Evolutionary conservation across 163 green algal genomes (phyloP).

Genomic region (Chloroidium sp.): DNA sequence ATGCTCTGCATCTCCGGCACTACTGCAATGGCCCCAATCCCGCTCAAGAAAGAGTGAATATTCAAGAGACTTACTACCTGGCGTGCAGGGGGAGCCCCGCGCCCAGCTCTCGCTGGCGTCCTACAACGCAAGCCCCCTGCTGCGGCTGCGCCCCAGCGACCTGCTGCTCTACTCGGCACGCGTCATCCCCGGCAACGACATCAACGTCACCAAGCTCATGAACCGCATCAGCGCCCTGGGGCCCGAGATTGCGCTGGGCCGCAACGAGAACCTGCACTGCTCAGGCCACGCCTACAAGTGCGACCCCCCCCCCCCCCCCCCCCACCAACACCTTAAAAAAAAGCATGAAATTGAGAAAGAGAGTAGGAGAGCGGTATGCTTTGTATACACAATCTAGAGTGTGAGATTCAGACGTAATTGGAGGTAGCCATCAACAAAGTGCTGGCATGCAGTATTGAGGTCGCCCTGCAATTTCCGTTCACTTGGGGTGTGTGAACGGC

Average conservation of each 20-base stretch:
- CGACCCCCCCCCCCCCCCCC: neutral
- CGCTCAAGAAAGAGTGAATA: neutral
- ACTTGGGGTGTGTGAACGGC: no score
- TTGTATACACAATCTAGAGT: no score
- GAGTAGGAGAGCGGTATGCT: no score
- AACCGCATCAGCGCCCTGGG: conserved; percentile 79
- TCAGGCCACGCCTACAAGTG: conserved; percentile 69
- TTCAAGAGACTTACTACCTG: neutral
- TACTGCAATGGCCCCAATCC: neutral
- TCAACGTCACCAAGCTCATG: conserved; percentile 91
- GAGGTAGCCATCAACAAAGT: no score
- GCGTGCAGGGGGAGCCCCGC: conserved; percentile 74
- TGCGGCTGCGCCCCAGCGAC: conserved; percentile 78
- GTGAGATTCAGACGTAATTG: no score
- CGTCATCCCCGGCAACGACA: conserved; percentile 95
- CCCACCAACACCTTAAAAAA: no score
- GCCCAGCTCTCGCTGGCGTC: conserved; percentile 81
- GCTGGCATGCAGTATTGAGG: no score
- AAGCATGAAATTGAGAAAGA: no score
- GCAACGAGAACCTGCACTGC: conserved; percentile 82
- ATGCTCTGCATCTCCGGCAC: neutral
- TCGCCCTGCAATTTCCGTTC: no score
- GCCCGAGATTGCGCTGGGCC: conserved; percentile 65
- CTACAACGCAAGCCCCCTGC: conserved; percentile 40
- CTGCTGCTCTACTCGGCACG: conserved; percentile 87